These are phyloP conservation scores for Podochytrium sp. DNA, from an alignment of 192 early-diverging fungal genomes.

Conservation along the genomic window DNA sequence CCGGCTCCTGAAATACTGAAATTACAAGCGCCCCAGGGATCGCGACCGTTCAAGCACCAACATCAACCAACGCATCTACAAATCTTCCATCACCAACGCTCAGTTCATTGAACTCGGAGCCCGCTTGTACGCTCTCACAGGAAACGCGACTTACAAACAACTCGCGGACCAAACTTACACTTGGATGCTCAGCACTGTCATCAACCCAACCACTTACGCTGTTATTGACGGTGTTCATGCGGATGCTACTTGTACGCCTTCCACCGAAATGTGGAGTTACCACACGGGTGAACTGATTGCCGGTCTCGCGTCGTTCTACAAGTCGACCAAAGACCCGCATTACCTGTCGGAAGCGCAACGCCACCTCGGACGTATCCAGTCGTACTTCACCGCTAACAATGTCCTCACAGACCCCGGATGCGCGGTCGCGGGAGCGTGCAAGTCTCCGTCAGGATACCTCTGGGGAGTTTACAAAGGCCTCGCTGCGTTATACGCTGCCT, in stretches of 20 bases:
- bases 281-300: slow-evolving; percentile 29
- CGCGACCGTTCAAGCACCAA: slow-evolving; percentile 30
- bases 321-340: slow-evolving; percentile 1
- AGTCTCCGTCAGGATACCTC: slow-evolving; percentile 9
- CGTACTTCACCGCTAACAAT: not conserved
- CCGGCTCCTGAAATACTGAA: not conserved
- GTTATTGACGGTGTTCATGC: slow-evolving; percentile 26
- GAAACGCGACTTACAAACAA: slow-evolving; percentile 28
- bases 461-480: slow-evolving; percentile 30
- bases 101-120: slow-evolving; percentile 43
- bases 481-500: slow-evolving; percentile 14
- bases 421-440: not conserved
- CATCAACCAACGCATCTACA: slow-evolving; percentile 31
- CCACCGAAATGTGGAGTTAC: slow-evolving; percentile 9
- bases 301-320: slow-evolving; percentile 27
- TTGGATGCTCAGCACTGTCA: slow-evolving; percentile 37
- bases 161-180: slow-evolving; percentile 17
- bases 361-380: not conserved
- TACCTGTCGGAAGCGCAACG: slow-evolving; percentile 17
- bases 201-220: slow-evolving; percentile 1
- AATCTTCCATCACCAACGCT: slow-evolving; percentile 52
- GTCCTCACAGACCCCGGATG: not conserved
- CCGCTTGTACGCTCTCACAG: slow-evolving; percentile 35
- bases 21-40: not conserved
- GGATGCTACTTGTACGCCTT: not conserved